Conservation (phyloP, 305 asterid genomes). For the Fraxinus albicans region DNA sequence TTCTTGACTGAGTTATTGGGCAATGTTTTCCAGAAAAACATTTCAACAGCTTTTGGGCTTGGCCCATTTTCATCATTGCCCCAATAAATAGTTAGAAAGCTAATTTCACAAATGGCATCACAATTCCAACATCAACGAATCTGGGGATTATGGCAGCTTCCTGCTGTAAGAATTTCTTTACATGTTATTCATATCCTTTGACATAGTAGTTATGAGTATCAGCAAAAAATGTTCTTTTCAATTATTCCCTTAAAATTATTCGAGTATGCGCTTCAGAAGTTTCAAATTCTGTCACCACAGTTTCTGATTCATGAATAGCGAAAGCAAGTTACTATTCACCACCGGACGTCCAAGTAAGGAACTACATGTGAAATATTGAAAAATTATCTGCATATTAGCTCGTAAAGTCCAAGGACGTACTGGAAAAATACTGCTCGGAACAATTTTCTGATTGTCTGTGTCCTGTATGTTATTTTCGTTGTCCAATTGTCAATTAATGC, state of each 20-base stretch:
- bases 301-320: constrained; percentile 78
- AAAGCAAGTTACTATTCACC: constrained; percentile 55
- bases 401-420: neutral
- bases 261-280: neutral
- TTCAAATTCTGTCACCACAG: constrained; percentile 35
- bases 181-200: no score
- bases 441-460: neutral
- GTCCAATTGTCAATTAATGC: neutral
- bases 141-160: no score
- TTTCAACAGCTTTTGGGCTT: no score
- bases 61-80: no score
- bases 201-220: no score
- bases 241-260: neutral
- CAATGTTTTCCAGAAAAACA: no score
- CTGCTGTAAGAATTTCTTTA: no score
- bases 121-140: neutral
- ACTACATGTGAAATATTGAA: neutral
- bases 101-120: no score
- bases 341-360: constrained; percentile 35
- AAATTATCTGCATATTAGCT: neutral
- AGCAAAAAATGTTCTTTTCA: neutral
- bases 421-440: neutral
- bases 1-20: no score
- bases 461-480: neutral
- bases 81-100: no score